Base-by-base conservation (phyloP, 352 stramenopile species). In the Phytophthora chlamydospora region DNA sequence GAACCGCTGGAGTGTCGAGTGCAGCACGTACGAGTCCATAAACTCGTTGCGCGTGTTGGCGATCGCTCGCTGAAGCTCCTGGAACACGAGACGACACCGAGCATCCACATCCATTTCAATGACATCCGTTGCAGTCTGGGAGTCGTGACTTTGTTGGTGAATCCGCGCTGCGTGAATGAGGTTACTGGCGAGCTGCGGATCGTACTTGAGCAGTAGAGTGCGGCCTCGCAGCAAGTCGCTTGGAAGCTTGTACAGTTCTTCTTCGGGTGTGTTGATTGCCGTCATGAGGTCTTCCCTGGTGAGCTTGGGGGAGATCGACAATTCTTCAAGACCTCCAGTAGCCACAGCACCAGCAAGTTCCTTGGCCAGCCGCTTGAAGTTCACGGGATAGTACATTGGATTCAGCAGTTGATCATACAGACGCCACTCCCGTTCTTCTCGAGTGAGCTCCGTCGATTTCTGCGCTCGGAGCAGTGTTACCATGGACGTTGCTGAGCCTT, bases 1-100 rank as follows among this genome's bases (percentile, higher is more conserved):
- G 56, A 97, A 98, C 6, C 88, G 83, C 75, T 98, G 94, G 13
- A 89, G 55, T 16, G 88, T 91, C 47, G 82, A 90, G 62, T 98
- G 93, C 1, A 98, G 71, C 13, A 96, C 82, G 16, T 68, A 71
- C 24, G 89, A 97, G 53, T 98, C 89, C 78, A 98, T 98, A 40
- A 85, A 96, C 44, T 91, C 79, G 53, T 95, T 95, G 9, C 74
- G 69, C 14, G 77, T 88, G 56, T 91, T 97, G 2, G 76, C 76
- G 21, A 94, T 87, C 16, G 90, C 93, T 12, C 90, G 78, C 51
- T 98, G 90, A 9, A 98, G 83, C 48, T 98, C 93, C 8, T 82
- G 71, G 39, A 97, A 91, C 13, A 98, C 78, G n/a, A 91, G 50
- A 0, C 92, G 76, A 44, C 89, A 98, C 11, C 91, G 78, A 5